Evolutionary conservation across 148 eudicot species (phyloP).

Genomic region (Vaccinium vitisidaea): DNA sequence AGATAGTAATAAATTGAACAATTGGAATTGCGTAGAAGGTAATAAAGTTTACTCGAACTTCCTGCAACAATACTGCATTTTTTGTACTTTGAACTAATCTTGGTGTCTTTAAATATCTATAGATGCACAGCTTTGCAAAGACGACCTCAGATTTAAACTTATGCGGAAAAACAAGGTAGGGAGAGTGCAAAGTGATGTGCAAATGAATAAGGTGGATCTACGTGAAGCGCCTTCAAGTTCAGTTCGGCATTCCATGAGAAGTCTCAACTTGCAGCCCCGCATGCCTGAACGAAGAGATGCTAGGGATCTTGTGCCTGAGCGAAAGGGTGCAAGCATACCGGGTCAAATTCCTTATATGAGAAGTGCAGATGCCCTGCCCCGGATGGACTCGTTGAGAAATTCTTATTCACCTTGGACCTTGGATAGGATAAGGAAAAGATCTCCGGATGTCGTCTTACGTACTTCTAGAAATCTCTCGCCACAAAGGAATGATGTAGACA

Average conservation of each 20-base stretch:
- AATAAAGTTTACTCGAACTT: background rate
- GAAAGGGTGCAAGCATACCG: slow-evolving; percentile 27
- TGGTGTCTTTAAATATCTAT: slow-evolving; percentile 22
- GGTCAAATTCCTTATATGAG: slow-evolving; percentile 42
- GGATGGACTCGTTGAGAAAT: slow-evolving; percentile 37
- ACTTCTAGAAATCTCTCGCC: slow-evolving; percentile 51
- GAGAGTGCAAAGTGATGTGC: slow-evolving; percentile 31
- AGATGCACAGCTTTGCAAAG: slow-evolving; percentile 53
- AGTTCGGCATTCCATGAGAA: slow-evolving; percentile 42
- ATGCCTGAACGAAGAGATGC: slow-evolving; percentile 35
- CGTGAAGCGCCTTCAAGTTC: slow-evolving; percentile 61
- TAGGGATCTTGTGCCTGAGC: slow-evolving; percentile 24
- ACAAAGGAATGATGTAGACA: slow-evolving; percentile 45
- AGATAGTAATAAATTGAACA: slow-evolving; percentile 28
- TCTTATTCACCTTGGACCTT: slow-evolving; percentile 58
- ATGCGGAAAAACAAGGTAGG: slow-evolving; percentile 41
- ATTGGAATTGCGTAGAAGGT: slow-evolving; percentile 47
- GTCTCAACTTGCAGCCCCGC: slow-evolving; percentile 26
- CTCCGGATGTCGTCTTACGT: slow-evolving; percentile 43
- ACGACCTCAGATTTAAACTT: slow-evolving; percentile 82
- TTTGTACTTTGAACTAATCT: slow-evolving; percentile 35
- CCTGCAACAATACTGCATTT: background rate
- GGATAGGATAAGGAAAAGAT: slow-evolving; percentile 50
- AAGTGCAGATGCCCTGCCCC: slow-evolving; percentile 37
- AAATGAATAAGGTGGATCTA: slow-evolving; percentile 46